Conservation (phyloP, 2,329 filamentous ascomycete genomes). For the Penicillium sp. region DNA sequence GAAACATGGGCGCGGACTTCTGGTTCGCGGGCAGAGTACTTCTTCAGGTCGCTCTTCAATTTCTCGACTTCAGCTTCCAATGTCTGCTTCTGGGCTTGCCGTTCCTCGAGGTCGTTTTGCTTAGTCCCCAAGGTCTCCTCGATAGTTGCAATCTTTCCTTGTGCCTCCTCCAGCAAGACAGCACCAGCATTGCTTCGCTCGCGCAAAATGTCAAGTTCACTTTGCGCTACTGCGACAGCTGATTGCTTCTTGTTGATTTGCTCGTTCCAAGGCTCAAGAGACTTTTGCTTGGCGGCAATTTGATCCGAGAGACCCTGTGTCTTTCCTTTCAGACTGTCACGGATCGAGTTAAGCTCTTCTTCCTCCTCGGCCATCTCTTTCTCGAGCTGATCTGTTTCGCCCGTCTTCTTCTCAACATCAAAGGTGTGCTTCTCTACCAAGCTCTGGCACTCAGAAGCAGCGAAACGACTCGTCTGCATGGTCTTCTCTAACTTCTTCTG, state of each 20-base stretch:
- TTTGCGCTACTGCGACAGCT: slow-evolving; percentile 86
- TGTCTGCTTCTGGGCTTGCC: slow-evolving; percentile 63
- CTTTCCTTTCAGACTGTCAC: slow-evolving; percentile 86
- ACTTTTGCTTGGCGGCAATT: slow-evolving; percentile 86
- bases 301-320: slow-evolving; percentile 91
- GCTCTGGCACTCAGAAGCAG: slow-evolving; percentile 66
- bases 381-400: slow-evolving; percentile 72
- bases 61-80: slow-evolving; percentile 70
- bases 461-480: slow-evolving; percentile 68
- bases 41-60: slow-evolving; percentile 65
- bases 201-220: slow-evolving; percentile 82
- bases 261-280: slow-evolving; percentile 90
- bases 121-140: slow-evolving; percentile 67
- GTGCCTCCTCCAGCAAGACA: slow-evolving; percentile 73
- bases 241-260: slow-evolving; percentile 97
- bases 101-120: slow-evolving; percentile 66
- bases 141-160: slow-evolving; percentile 69
- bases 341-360: slow-evolving; percentile 71
- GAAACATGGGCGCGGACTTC: slow-evolving; percentile 79
- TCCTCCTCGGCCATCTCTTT: slow-evolving; percentile 71
- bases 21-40: slow-evolving; percentile 70
- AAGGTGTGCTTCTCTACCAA: slow-evolving; percentile 70
- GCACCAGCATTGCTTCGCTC: slow-evolving; percentile 86
- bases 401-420: slow-evolving; percentile 69
- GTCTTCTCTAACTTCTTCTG: slow-evolving; percentile 92